Conservation (phyloP, 495 filamentous ascomycete genomes). For the Neurospora sp. region DNA sequence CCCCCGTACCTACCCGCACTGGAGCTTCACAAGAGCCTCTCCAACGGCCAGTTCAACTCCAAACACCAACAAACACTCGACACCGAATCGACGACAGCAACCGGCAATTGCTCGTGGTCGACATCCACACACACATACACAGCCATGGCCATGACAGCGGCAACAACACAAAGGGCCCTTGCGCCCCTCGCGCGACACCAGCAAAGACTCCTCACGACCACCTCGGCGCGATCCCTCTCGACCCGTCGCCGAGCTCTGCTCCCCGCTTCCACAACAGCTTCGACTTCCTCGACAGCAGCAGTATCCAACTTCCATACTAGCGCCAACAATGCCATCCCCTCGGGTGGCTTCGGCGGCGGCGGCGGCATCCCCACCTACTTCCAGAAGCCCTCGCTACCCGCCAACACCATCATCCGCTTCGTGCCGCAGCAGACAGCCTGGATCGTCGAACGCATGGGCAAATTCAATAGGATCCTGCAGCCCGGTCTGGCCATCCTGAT, state of each 20-base stretch:
- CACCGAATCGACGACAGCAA: background rate
- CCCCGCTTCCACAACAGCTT: background rate
- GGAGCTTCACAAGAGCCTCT: background rate
- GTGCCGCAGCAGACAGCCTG: constrained; percentile 98
- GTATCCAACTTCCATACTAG: constrained; percentile 23
- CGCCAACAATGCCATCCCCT: constrained; percentile 6
- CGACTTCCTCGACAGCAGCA: background rate
- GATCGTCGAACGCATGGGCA: constrained; percentile 99
- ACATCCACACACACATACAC: background rate
- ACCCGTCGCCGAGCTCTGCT: background rate
- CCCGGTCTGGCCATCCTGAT: constrained; percentile 84
- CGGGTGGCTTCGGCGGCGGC: constrained; percentile 15
- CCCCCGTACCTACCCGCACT: background rate
- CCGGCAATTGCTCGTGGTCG: background rate
- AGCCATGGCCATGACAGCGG: background rate
- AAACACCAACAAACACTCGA: background rate
- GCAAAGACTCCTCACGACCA: background rate
- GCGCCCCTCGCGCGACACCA: background rate
- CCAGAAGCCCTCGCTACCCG: constrained; percentile 55
- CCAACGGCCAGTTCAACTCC: background rate
- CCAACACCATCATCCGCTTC: constrained; percentile 93
- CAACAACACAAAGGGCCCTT: background rate
- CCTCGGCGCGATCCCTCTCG: background rate
- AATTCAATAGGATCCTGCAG: constrained; percentile 83
- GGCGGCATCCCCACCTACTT: constrained; percentile 44